phyloP scores from a whole-genome alignment of 2,329 filamentous ascomycete genomes.

The Fusarium torulosum region DNA sequence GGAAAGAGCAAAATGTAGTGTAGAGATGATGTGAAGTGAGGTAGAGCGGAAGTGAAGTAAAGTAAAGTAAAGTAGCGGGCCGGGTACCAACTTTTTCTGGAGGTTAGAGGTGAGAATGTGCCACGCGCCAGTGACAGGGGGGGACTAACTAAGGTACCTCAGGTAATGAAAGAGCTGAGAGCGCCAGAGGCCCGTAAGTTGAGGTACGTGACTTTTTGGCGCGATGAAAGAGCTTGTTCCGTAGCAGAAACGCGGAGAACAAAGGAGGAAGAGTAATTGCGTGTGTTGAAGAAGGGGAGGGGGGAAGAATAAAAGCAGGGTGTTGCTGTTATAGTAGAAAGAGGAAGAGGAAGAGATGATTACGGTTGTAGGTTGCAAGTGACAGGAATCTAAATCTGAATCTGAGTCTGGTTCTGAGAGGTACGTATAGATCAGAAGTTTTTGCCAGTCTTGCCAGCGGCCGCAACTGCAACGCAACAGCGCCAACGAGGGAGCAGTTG shows the following conservation, averaged over 20 bases:
- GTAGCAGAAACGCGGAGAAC: constrained; percentile 22
- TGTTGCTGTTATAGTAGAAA: constrained; percentile 7
- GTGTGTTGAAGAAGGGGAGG: neutral
- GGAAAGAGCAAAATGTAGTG: constrained; percentile 6
- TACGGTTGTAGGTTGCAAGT: constrained; percentile 39
- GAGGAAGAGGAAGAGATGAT: constrained; percentile 17
- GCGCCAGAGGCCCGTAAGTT: constrained; percentile 1
- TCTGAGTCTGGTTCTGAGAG: constrained; percentile 26
- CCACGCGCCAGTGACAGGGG: constrained; percentile 43
- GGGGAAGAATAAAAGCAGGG: neutral
- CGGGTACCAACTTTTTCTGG: constrained; percentile 40
- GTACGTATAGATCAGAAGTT: constrained; percentile 50
- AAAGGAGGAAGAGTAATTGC: constrained; percentile 5
- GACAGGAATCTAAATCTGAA: constrained; percentile 37
- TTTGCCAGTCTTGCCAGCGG: constrained; percentile 41
- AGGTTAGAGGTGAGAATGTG: constrained; percentile 42
- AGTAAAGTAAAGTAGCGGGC: constrained; percentile 39
- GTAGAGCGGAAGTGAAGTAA: constrained; percentile 26
- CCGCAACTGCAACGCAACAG: constrained; percentile 41
- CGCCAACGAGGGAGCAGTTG: constrained; percentile 32
- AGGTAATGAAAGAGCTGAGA: constrained; percentile 26
- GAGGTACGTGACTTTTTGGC: constrained; percentile 35
- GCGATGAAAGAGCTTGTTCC: constrained; percentile 31
- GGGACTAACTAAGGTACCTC: constrained; percentile 15
- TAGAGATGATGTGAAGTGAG: constrained; percentile 13